Base-by-base conservation (phyloP, 2,329 filamentous ascomycete genomes). In the Domatiomyces catenatus region DNA sequence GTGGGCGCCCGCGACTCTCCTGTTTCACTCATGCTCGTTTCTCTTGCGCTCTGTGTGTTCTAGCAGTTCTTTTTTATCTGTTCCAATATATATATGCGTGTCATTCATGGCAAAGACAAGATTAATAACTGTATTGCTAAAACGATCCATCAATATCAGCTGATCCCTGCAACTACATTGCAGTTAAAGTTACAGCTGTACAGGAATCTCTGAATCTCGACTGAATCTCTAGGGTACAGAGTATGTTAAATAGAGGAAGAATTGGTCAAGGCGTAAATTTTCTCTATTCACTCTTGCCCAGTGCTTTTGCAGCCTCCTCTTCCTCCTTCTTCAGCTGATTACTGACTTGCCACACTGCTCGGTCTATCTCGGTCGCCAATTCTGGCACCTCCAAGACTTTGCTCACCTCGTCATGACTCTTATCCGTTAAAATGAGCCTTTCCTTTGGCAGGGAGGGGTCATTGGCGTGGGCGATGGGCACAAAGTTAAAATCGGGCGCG, bases 331-430 rank as follows among this genome's bases (percentile, higher is more conserved):
- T 52, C 7, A 71, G 58, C 42, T 67, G 62, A 50, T 67, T 63
- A 32, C 65, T 74, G 2, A 89, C 81, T 65, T 90, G 85, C 72
- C 80, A 80, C 52, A 87, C 79, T 4, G 85, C 85, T 44, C 85
- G 71, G 61, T 89, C 84, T 0, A 88, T 72, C 63, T 89, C 85
- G 15, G 81, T 70, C 50, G 80, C 78, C 22, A 90, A 71, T 50
- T 84, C 81, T 0, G 84, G 84, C 39, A 86, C 73, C 5, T 81
- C 71, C 24, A 89, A 67, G 5, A 74, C 75, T 50, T 80, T 69
- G 18, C 79, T 78, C 50, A 85, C 72, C 51, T 72, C 68, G 55
- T 72, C 73, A 2, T 79, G 76, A 58, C 80, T 74, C 15, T 64
- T 63, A 54, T 63, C 65, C 43, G 65, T 61, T 44, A 69, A 61